Evolutionary conservation across 2,329 filamentous ascomycete genomes (phyloP).

Genomic region (Fusarium avenaceum): DNA sequence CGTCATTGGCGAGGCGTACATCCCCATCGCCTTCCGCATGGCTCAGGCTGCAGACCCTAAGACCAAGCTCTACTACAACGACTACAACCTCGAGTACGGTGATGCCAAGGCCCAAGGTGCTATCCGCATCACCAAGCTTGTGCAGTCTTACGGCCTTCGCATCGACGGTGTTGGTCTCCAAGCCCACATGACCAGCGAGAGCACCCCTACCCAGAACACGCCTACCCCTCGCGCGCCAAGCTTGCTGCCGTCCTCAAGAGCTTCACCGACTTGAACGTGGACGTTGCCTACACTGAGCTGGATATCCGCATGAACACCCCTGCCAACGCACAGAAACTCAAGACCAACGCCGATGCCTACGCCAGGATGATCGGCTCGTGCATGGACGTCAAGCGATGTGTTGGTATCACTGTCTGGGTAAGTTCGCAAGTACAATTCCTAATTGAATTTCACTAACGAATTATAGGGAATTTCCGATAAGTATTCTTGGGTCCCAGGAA

Average conservation of each 20-base stretch:
- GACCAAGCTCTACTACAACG: constrained; percentile 31
- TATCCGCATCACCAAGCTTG: constrained; percentile 20
- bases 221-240: constrained; percentile 12
- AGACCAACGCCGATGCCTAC: constrained; percentile 16
- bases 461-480: constrained; percentile 21
- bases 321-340: constrained; percentile 16
- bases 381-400: constrained; percentile 28
- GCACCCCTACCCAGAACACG: constrained; percentile 21
- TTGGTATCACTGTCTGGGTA: constrained; percentile 28
- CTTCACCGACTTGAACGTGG: constrained; percentile 9
- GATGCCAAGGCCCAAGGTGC: constrained; percentile 16
- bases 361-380: constrained; percentile 22
- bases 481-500: constrained; percentile 21
- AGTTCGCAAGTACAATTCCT: not conserved
- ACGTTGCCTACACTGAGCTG: constrained; percentile 20
- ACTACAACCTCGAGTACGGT: constrained; percentile 30
- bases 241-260: constrained; percentile 7
- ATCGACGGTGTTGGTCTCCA: constrained; percentile 26
- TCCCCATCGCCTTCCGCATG: constrained; percentile 30
- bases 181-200: constrained; percentile 31
- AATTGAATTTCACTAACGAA: not conserved
- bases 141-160: constrained; percentile 24
- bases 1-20: constrained; percentile 23
- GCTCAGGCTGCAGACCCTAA: constrained; percentile 21
- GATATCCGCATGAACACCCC: constrained; percentile 25